Conservation (phyloP, 164 flowering plant species). For the Akebia trifoliata region DNA sequence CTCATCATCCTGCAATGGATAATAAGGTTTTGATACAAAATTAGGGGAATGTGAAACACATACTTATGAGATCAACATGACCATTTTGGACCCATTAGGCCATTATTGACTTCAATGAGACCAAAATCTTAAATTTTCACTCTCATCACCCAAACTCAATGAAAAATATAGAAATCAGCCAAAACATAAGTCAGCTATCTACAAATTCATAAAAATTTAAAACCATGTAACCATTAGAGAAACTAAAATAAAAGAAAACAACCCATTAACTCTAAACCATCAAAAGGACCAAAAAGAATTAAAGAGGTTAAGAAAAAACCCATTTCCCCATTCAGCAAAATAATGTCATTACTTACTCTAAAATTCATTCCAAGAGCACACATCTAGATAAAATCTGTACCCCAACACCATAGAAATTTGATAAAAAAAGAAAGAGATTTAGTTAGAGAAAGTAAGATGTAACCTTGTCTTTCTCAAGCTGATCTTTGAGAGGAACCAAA, state of each 20-base stretch:
- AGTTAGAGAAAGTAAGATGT: neutral
- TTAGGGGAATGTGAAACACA: no score
- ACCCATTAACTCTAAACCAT: neutral
- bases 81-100: neutral
- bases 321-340: neutral
- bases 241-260: neutral
- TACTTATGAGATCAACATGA: no score
- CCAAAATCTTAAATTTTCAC: neutral
- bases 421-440: neutral
- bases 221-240: neutral
- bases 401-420: neutral
- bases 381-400: neutral
- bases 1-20: constrained; percentile 61
- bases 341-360: neutral
- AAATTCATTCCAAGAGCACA: no score
- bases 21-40: neutral
- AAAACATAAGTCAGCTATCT: neutral
- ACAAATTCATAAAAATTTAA: neutral
- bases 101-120: neutral
- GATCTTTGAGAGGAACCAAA: constrained; percentile 48
- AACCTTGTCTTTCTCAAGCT: constrained; percentile 46
- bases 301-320: neutral
- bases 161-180: neutral
- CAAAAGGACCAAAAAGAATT: neutral
- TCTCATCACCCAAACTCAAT: neutral